Evolutionary conservation across 768 basidiomycete species (phyloP).

Genomic region (Pisolithus albus): DNA sequence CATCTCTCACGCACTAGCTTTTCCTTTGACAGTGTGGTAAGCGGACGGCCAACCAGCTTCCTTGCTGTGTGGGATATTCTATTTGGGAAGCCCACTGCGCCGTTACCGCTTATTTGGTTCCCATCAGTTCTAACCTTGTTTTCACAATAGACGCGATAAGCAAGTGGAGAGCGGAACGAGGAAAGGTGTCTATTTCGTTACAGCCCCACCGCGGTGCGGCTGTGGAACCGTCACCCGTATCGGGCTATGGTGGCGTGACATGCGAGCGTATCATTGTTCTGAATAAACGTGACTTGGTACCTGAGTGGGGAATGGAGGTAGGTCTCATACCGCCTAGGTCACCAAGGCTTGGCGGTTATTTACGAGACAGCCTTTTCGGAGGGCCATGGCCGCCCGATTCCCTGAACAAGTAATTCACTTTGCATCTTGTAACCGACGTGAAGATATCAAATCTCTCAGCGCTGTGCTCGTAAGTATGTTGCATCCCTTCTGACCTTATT

Average conservation of each 20-base stretch:
- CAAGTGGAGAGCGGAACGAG: constrained; percentile 64
- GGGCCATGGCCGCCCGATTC: constrained; percentile 63
- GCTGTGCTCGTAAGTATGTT: constrained; percentile 70
- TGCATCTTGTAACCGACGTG: constrained; percentile 61
- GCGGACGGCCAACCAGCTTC: constrained; percentile 9
- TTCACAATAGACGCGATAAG: constrained; percentile 46
- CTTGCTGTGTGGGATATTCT: constrained; percentile 7
- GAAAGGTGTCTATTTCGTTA: constrained; percentile 43
- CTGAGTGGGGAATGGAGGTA: constrained; percentile 84
- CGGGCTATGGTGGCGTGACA: constrained; percentile 27
- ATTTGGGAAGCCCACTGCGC: constrained; percentile 5
- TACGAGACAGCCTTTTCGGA: constrained; percentile 57
- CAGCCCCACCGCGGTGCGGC: constrained; percentile 33
- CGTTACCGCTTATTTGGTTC: constrained; percentile 8
- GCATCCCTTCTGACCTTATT: background rate
- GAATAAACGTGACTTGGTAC: constrained; percentile 89
- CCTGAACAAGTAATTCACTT: constrained; percentile 65
- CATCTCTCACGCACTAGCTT: constrained; percentile 17
- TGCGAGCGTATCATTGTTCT: constrained; percentile 88
- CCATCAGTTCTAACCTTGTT: constrained; percentile 12
- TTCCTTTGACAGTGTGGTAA: constrained; percentile 10
- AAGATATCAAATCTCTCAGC: constrained; percentile 59
- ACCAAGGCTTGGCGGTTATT: background rate
- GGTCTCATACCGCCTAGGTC: constrained; percentile 2
- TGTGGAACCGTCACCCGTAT: background rate